These are phyloP conservation scores for Phytophthora pinifolia DNA, from an alignment of 352 stramenopile genomes.

Conservation along the genomic window DNA sequence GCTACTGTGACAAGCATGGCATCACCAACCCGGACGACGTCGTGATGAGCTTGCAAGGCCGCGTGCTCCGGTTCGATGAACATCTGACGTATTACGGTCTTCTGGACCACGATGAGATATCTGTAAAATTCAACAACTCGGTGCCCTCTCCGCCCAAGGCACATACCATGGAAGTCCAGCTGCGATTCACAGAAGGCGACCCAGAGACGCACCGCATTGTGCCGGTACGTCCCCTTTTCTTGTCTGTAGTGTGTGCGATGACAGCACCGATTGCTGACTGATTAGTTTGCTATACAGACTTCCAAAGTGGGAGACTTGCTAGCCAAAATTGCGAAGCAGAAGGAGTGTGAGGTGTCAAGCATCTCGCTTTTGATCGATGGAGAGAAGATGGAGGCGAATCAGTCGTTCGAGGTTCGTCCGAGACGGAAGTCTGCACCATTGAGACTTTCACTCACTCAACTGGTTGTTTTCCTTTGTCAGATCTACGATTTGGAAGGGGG, in stretches of 20 bases:
- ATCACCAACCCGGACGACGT: slow-evolving; percentile 53
- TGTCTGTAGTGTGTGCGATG: background rate
- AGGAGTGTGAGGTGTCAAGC: slow-evolving; percentile 19
- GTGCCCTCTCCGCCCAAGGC: slow-evolving; percentile 22
- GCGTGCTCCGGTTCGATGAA: slow-evolving; percentile 42
- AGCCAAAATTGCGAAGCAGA: slow-evolving; percentile 25
- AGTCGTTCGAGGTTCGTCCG: slow-evolving; percentile 48
- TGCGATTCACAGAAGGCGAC: slow-evolving; percentile 47
- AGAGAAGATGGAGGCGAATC: slow-evolving; percentile 41
- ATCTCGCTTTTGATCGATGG: slow-evolving; percentile 55
- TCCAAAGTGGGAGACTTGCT: slow-evolving; percentile 49
- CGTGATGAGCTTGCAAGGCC: slow-evolving; percentile 47
- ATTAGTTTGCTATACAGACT: slow-evolving; percentile 27
- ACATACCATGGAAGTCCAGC: slow-evolving; percentile 37
- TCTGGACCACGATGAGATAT: slow-evolving; percentile 64
- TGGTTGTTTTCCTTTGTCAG: slow-evolving; percentile 26
- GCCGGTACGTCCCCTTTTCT: slow-evolving; percentile 30
- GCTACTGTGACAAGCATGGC: slow-evolving; percentile 64
- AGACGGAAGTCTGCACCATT: background rate
- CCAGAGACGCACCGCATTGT: slow-evolving; percentile 37
- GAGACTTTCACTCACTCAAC: slow-evolving; percentile 1
- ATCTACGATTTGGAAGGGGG: slow-evolving; percentile 70
- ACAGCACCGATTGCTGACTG: background rate
- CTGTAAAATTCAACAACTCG: slow-evolving; percentile 43
- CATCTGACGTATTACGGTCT: slow-evolving; percentile 53